These are phyloP conservation scores for Eucalyptus pauciflora DNA, from an alignment of 345 rosid species.

Conservation along the genomic window DNA sequence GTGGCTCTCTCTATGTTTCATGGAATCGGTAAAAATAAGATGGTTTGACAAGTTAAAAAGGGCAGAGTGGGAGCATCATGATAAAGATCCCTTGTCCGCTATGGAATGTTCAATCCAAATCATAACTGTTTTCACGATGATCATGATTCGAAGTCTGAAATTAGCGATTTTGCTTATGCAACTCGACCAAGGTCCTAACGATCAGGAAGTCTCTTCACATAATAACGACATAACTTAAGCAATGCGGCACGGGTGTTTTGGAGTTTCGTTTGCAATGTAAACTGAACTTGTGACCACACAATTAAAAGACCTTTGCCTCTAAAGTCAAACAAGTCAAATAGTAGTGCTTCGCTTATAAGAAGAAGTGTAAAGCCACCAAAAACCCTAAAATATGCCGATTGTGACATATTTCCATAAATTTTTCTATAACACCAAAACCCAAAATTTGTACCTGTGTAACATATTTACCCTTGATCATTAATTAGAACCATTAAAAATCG, in stretches of 20 bases:
- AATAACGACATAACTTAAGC: accelerated
- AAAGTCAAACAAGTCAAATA: too few relatives aligned
- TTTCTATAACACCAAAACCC: accelerated
- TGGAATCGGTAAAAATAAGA: neutral
- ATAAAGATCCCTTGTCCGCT: neutral
- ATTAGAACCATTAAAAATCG: too few relatives aligned
- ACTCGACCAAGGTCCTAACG: accelerated
- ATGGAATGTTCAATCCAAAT: accelerated
- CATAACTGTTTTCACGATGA: too few relatives aligned
- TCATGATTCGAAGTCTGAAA: accelerated
- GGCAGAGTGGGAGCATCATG: neutral
- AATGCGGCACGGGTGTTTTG: neutral
- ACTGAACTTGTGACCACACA: neutral
- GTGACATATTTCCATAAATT: accelerated
- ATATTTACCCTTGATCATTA: too few relatives aligned
- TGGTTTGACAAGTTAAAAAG: neutral
- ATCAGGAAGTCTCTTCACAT: neutral
- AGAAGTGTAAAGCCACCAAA: neutral
- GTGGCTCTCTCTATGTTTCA: neutral
- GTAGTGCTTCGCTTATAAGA: too few relatives aligned
- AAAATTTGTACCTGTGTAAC: accelerated
- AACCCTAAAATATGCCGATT: accelerated
- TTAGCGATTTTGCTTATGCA: accelerated
- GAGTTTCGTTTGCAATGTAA: accelerated
- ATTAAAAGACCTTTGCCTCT: neutral